phyloP scores from a whole-genome alignment of 495 filamentous ascomycete genomes.

The Penicillium soppii region DNA sequence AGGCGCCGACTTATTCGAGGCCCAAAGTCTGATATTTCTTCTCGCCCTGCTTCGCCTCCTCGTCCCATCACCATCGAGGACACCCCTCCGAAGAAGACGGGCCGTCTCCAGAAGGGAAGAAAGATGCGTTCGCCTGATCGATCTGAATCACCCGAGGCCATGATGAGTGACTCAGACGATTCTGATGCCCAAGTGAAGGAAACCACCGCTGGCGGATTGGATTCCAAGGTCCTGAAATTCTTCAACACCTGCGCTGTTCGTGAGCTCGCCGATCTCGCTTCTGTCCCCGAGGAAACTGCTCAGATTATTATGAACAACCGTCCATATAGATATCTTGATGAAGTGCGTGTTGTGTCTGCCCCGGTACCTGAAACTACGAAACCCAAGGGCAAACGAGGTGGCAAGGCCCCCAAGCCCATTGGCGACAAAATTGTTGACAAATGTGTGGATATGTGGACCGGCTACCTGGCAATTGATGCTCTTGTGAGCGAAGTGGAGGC shows the following conservation, averaged over 20 bases:
- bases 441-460: conserved; percentile 68
- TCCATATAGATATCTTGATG: conserved; percentile 64
- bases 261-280: conserved; percentile 75
- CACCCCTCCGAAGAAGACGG: conserved; percentile 35
- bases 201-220: conserved; percentile 41
- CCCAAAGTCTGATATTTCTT: conserved; percentile 29
- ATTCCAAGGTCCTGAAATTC: conserved; percentile 67
- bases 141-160: conserved; percentile 38
- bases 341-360: conserved; percentile 61
- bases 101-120: conserved; percentile 60
- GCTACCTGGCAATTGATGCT: conserved; percentile 75
- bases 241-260: conserved; percentile 75
- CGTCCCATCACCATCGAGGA: conserved; percentile 23
- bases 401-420: conserved; percentile 53
- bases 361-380: conserved; percentile 41
- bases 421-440: conserved; percentile 73
- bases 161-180: conserved; percentile 51
- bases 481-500: conserved; percentile 70
- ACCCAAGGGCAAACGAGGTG: conserved; percentile 44
- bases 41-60: conserved; percentile 6
- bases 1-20: conserved; percentile 43
- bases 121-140: conserved; percentile 44
- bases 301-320: conserved; percentile 63
- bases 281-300: conserved; percentile 64
- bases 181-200: conserved; percentile 52